Base-by-base conservation (phyloP, 345 rosid genomes). In the Lepidium sativum region DNA sequence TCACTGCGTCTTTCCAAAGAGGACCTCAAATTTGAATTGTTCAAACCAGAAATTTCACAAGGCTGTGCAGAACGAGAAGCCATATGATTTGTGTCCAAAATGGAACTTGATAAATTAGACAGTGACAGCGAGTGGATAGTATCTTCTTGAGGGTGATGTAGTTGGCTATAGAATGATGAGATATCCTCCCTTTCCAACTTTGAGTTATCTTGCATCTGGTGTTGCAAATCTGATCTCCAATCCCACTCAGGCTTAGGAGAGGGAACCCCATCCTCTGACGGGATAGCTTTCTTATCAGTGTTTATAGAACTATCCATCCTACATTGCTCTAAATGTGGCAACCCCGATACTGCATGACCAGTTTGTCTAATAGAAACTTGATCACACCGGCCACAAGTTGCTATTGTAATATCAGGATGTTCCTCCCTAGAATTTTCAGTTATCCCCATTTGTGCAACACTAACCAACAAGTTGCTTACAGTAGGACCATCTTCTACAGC, bases 121-220 rank as follows among this genome's bases (percentile, higher is more conserved):
- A 77, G 45, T 73, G 54, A 75, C 33, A 38, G 60, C 23, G 81
- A 72, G 59, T 16, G 76, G 29, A 60, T 70, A 38, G 78, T 75
- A 39, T 75, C 83, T 70, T 81, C 92, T 21, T 84, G 92, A 80
- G 77, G 86, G 54, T 78, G 75, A 23, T 76, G 80, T 67, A 85
- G 80, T 68, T 80, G 97, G 65, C 71, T 81, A 73, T 81, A 81
- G 45, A 82, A 82, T 60, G 81, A 77, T 66, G 87, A 54, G 29
- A 81, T 39, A 77, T 88, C 88, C 79, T 84, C 90, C 44, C 77
- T 75, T 69, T 82, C 79, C 32, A 80, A 63, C 39, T 69, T 58
- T 37, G 69, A 50, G 47, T 58, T 66, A 35, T 23, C 37, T 60
- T 41, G 67, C 33, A 42, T 29, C 43, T 73, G 79, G 25, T 74